A percentile compares a stretch with the other conserved stretches of the same genome.
These are phyloP conservation scores for Penicillium olsonii DNA, from an alignment of 2,329 filamentous ascomycete genomes.

Conservation along the genomic window DNA sequence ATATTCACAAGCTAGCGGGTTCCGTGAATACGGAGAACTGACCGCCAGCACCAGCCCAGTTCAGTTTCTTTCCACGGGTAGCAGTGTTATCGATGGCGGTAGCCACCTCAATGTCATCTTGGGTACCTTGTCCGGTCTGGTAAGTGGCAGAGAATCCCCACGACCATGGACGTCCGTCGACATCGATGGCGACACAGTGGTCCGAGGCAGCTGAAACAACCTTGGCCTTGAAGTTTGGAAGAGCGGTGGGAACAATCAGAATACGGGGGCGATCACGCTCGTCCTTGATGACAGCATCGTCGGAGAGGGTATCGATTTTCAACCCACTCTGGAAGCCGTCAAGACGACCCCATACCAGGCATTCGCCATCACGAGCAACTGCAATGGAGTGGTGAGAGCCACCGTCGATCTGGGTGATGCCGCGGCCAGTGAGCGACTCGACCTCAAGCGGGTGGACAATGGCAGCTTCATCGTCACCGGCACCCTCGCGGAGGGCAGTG, in stretches of 20 bases:
- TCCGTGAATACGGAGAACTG: constrained; percentile 61
- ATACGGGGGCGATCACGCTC: constrained; percentile 68
- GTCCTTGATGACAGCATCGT: constrained; percentile 65
- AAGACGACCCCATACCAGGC: constrained; percentile 61
- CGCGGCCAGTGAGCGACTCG: constrained; percentile 61
- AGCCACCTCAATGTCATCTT: constrained; percentile 77
- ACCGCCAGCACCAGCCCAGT: constrained; percentile 81
- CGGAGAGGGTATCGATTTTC: constrained; percentile 56
- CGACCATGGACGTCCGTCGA: constrained; percentile 69
- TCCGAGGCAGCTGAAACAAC: constrained; percentile 67
- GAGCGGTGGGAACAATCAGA: constrained; percentile 63
- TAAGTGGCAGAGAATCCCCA: constrained; percentile 83
- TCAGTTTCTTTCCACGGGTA: constrained; percentile 71
- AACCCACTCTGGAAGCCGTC: constrained; percentile 64
- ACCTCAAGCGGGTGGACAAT: constrained; percentile 72
- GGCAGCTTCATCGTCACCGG: constrained; percentile 68
- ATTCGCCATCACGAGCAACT: constrained; percentile 55
- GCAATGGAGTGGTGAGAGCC: constrained; percentile 74
- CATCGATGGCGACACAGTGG: constrained; percentile 70
- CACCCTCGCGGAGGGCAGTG: constrained; percentile 66
- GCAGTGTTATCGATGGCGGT: constrained; percentile 84
- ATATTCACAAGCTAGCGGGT: constrained; percentile 21
- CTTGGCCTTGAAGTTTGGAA: constrained; percentile 61
- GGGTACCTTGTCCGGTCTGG: constrained; percentile 74
- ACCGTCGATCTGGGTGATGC: constrained; percentile 69